Percentiles rank a stretch among this genome's conserved stretches.
Conservation (phyloP, 192 early-diverging fungal genomes). For the Piromyces finnis region DNA sequence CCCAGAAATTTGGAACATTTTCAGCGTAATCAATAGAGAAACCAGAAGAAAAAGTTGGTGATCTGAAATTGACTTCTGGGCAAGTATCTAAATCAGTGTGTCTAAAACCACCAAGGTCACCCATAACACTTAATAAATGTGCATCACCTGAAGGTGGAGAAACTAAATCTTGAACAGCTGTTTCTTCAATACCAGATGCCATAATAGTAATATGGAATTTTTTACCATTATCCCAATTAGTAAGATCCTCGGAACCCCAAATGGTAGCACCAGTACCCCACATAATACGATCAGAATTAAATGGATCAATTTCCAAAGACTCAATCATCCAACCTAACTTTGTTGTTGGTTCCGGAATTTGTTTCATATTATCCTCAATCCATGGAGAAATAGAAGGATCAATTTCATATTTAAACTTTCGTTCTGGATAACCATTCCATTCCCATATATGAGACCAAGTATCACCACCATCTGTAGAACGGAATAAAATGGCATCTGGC, state of each 20-base stretch:
- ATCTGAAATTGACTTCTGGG: not conserved
- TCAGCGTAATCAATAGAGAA: constrained; percentile 1
- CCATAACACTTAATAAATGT: not conserved
- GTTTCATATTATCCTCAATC: not conserved
- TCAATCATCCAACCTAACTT: constrained; percentile 5
- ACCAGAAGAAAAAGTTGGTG: not conserved
- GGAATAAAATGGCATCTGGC: constrained; percentile 9
- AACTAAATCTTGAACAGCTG: constrained; percentile 1
- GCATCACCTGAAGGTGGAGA: not conserved
- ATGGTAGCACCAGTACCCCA: constrained; percentile 2
- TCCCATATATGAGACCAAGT: constrained; percentile 6
- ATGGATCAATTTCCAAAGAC: constrained; percentile 1
- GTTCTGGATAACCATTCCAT: not conserved
- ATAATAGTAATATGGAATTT: not conserved
- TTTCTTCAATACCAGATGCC: constrained; percentile 1
- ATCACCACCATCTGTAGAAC: constrained; percentile 7
- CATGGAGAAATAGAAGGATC: constrained; percentile 1
- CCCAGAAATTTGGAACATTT: not conserved
- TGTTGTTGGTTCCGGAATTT: not conserved
- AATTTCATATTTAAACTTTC: not conserved
- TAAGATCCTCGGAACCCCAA: constrained; percentile 1
- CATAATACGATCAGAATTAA: constrained; percentile 1
- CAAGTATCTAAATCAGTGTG: not conserved
- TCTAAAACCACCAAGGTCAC: constrained; percentile 2
- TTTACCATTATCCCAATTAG: constrained; percentile 1